These are phyloP conservation scores for Kodamaea leandrae DNA, from an alignment of 805 yeast genomes.

Conservation along the genomic window DNA sequence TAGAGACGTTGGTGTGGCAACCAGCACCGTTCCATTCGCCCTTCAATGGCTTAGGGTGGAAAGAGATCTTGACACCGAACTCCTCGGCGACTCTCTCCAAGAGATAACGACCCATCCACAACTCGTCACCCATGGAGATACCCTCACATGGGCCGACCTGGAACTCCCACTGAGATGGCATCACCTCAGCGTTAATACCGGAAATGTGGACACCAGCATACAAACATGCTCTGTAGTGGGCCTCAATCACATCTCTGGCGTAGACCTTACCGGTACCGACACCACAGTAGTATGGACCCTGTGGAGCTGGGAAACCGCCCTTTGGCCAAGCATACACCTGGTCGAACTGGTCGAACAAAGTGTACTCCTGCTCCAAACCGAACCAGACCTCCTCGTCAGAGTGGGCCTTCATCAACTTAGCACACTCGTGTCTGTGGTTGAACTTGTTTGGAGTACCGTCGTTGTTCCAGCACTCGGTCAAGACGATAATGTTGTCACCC, in stretches of 20 bases:
- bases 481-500: slow-evolving; percentile 93
- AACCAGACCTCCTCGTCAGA: slow-evolving; percentile 86
- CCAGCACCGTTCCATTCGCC: slow-evolving; percentile 99
- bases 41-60: slow-evolving; percentile 98
- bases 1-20: slow-evolving; percentile 98
- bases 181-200: slow-evolving; percentile 98
- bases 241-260: slow-evolving; percentile 97
- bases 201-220: slow-evolving; percentile 87
- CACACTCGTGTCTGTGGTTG: slow-evolving; percentile 97
- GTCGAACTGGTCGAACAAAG: slow-evolving; percentile 88
- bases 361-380: slow-evolving; percentile 98
- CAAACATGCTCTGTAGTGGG: slow-evolving; percentile 97
- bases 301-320: slow-evolving; percentile 99
- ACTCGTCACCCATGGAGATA: slow-evolving; percentile 94
- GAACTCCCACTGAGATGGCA: slow-evolving; percentile 99
- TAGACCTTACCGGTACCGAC: slow-evolving; percentile 98
- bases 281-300: slow-evolving; percentile 99
- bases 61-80: slow-evolving; percentile 95
- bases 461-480: slow-evolving; percentile 96
- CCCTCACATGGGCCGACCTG: slow-evolving; percentile 99
- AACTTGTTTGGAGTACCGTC: slow-evolving; percentile 99
- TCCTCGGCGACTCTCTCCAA: slow-evolving; percentile 96
- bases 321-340: slow-evolving; percentile 97
- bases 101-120: slow-evolving; percentile 94
- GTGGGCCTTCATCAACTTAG: slow-evolving; percentile 92